Evolutionary conservation across 2,329 filamentous ascomycete species (phyloP), one percentile per base, ranked within the genome.

Genomic region (Alternaria panax): DNA sequence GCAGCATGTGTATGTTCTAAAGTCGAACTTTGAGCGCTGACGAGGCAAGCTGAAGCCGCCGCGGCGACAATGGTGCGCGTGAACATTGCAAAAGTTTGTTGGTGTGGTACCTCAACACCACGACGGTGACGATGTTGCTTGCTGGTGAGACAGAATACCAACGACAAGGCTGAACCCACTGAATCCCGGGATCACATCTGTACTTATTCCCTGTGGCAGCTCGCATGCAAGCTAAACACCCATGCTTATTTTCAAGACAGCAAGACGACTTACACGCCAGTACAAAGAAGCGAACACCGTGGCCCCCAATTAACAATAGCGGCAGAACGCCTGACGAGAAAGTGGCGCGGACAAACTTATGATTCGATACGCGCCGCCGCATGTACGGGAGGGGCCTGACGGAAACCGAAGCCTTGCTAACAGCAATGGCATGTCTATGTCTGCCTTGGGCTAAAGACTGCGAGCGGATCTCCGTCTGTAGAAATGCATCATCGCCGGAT

Each of bases 1-100:
- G 83, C 80, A 40, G 80, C 81, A 78, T 80, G 80, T 48, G 79
- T 72, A 27, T 79, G 78, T 60, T 80, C 68, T 1, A 43, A 18
- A 30, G 59, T 40, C 27, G 54, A 30, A 46, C 24, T 50, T 43
- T 68, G 66, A 4, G 71, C 72, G 30, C 54, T 59, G 24, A 54
- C 64, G 36, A 71, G 61, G 64, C 66, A 71, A 53, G 68, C 70
- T 28, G 67, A 63, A 54, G 69, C 71, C 64, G 75, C 38, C 28
- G 70, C 43, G 18, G 67, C 63, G 7, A 74, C 45, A 42, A 63
- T 64, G 38, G 48, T 45, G 53, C 70, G 69, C 11, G 67, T 63
- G 28, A 72, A 59, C 75, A 78, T 78, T 45, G 51, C 38, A 30
- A 50, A 12, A 30, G 28, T 48, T 54, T 59, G 48, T 55, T 45